A percentile compares a stretch with the other conserved stretches of the same genome.
Conservation (phyloP, 345 rosid species). For the Pugionium dolabratum region DNA sequence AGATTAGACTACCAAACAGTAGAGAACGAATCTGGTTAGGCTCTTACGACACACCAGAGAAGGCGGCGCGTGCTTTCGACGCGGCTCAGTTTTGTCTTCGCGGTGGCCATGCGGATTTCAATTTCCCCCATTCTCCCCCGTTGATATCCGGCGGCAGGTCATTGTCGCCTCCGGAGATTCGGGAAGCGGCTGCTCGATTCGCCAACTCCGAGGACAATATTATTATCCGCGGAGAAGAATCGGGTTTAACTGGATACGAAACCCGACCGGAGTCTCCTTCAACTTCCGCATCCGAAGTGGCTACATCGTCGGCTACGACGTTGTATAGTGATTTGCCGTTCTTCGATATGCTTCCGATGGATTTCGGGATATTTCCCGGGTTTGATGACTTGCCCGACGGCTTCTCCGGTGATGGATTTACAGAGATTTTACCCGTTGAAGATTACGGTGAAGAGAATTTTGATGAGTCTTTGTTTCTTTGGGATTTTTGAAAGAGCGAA, state of each 20-base stretch:
- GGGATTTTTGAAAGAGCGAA: constrained; percentile 51
- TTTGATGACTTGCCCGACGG: constrained; percentile 51
- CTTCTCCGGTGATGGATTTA: constrained; percentile 23
- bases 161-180: constrained; percentile 56
- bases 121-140: constrained; percentile 73
- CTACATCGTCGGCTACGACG: constrained; percentile 41
- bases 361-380: constrained; percentile 57
- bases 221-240: too few species aligned
- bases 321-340: constrained; percentile 35
- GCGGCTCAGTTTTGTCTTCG: constrained; percentile 81
- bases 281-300: constrained; percentile 43
- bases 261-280: constrained; percentile 51
- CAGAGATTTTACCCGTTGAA: constrained; percentile 24
- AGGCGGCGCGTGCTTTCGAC: constrained; percentile 87
- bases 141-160: constrained; percentile 53
- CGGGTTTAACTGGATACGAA: constrained; percentile 36
- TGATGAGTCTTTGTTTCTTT: constrained; percentile 56
- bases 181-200: constrained; percentile 57
- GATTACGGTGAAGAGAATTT: constrained; percentile 44
- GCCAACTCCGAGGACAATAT: constrained; percentile 42
- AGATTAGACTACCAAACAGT: constrained; percentile 77
- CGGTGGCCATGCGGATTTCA: constrained; percentile 59
- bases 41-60: constrained; percentile 69
- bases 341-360: constrained; percentile 39
- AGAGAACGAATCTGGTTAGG: constrained; percentile 90